Conservation (phyloP, 1,284 basidiomycete species). For the Leccinum griseonigrum region DNA sequence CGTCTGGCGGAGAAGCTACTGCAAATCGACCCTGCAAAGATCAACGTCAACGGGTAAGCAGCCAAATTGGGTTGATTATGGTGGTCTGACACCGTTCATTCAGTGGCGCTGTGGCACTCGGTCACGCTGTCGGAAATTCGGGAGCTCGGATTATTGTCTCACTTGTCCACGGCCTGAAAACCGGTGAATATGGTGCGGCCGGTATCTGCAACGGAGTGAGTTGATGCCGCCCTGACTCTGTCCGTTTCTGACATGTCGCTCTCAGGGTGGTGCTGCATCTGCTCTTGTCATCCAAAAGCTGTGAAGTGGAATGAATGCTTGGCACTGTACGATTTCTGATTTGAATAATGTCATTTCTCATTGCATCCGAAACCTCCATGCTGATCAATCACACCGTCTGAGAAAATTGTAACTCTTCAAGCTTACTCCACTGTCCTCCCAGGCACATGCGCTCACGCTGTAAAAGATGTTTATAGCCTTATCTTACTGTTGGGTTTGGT, state of each 20-base stretch:
- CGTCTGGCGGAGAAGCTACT: constrained; percentile 90
- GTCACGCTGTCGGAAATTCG: constrained; percentile 95
- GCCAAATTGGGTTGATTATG: constrained; percentile 2
- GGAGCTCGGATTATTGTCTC: constrained; percentile 96
- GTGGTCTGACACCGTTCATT: constrained; percentile 15
- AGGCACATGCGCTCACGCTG: constrained; percentile 7
- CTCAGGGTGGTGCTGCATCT: constrained; percentile 87
- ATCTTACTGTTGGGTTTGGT: constrained; percentile 14
- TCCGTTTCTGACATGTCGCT: constrained; percentile 18
- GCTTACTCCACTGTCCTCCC: not conserved
- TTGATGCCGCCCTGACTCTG: constrained; percentile 16
- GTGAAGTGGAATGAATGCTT: constrained; percentile 42
- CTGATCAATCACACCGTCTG: constrained; percentile 4
- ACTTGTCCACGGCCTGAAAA: constrained; percentile 86
- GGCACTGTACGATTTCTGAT: constrained; percentile 19
- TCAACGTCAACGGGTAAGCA: constrained; percentile 86
- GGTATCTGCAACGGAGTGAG: constrained; percentile 97
- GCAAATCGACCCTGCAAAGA: constrained; percentile 80
- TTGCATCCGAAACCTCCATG: constrained; percentile 6
- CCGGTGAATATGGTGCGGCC: constrained; percentile 96
- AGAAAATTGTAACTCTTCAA: constrained; percentile 8
- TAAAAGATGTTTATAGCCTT: constrained; percentile 14
- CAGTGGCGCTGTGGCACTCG: constrained; percentile 90
- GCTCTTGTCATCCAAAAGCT: constrained; percentile 88
- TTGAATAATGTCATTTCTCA: constrained; percentile 16